These are phyloP conservation scores for Colletotrichum gloeosporioides DNA, from an alignment of 2,329 filamentous ascomycete genomes.

Conservation along the genomic window DNA sequence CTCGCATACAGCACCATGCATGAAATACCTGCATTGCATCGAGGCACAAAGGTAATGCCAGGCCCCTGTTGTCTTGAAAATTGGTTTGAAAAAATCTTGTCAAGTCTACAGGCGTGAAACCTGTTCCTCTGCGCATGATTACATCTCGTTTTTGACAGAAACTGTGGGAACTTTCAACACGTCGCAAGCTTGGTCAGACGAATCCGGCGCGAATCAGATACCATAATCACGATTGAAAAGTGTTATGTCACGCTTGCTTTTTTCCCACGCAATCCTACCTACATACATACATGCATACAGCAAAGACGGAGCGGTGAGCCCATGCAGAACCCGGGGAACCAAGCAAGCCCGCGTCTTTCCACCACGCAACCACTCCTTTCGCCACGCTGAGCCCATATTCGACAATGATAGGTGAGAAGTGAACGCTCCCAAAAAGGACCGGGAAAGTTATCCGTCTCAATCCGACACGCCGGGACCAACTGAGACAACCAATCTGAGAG, in stretches of 20 bases:
- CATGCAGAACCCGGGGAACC: background rate
- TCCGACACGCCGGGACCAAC: conserved; percentile 4
- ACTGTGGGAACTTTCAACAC: background rate
- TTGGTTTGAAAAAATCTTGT: background rate
- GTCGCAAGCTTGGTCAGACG: background rate
- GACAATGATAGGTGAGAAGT: background rate
- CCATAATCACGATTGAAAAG: background rate
- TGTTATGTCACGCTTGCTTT: background rate
- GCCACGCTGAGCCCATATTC: background rate
- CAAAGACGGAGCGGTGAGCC: background rate
- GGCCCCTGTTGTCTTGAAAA: background rate
- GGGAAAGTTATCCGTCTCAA: background rate
- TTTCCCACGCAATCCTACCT: background rate
- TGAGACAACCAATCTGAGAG: background rate
- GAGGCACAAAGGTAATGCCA: background rate
- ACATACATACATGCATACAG: background rate
- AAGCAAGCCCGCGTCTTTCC: background rate
- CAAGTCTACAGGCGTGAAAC: background rate
- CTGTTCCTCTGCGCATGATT: background rate
- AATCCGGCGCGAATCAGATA: background rate
- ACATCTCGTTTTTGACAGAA: background rate
- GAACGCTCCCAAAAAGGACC: background rate
- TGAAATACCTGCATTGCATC: background rate
- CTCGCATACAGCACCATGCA: background rate
- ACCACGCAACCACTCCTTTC: background rate